A percentile compares a stretch with the other conserved stretches of the same genome.
Evolutionary conservation across 2,329 filamentous ascomycete genomes (phyloP).

Genomic region (Pestalotiopsis sp.): DNA sequence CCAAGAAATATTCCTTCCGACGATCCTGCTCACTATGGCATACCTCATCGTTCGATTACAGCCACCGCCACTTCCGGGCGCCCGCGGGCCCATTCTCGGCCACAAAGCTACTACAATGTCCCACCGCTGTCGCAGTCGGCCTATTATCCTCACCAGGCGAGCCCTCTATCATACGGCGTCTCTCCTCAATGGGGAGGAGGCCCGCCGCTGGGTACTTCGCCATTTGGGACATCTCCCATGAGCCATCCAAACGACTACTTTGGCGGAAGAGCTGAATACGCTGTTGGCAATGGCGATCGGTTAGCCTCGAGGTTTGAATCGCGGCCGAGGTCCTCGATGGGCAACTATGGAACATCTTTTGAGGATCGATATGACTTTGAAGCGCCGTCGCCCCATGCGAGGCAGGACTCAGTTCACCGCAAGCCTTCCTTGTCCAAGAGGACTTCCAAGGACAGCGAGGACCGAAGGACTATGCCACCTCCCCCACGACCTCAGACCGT

Average conservation of each 20-base stretch:
- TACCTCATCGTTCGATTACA: constrained; percentile 33
- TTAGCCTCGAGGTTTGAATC: constrained; percentile 28
- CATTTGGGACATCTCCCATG: constrained; percentile 8
- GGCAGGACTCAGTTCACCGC: constrained; percentile 37
- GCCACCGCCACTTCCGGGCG: constrained; percentile 27
- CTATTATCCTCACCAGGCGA: constrained; percentile 32
- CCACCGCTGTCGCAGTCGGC: constrained; percentile 39
- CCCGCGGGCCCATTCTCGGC: constrained; percentile 41
- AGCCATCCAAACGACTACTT: constrained; percentile 14
- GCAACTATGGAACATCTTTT: constrained; percentile 38
- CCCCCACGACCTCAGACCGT: constrained; percentile 42
- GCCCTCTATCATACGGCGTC: constrained; percentile 28
- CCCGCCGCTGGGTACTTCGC: background rate
- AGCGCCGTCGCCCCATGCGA: constrained; percentile 29
- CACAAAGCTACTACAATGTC: constrained; percentile 39
- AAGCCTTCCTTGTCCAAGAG: constrained; percentile 45
- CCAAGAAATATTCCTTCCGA: constrained; percentile 35
- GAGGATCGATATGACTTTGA: constrained; percentile 40
- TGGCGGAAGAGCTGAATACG: background rate
- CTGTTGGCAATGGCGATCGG: background rate
- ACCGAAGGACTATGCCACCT: constrained; percentile 52
- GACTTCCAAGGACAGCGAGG: constrained; percentile 41
- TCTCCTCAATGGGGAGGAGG: constrained; percentile 23
- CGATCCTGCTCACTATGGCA: constrained; percentile 42
- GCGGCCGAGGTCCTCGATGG: constrained; percentile 43